A percentile compares a stretch with the other conserved stretches of the same genome.
Evolutionary conservation across 192 early-diverging fungal genomes (phyloP).

Genomic region (Phlyctochytrium bullatum): DNA sequence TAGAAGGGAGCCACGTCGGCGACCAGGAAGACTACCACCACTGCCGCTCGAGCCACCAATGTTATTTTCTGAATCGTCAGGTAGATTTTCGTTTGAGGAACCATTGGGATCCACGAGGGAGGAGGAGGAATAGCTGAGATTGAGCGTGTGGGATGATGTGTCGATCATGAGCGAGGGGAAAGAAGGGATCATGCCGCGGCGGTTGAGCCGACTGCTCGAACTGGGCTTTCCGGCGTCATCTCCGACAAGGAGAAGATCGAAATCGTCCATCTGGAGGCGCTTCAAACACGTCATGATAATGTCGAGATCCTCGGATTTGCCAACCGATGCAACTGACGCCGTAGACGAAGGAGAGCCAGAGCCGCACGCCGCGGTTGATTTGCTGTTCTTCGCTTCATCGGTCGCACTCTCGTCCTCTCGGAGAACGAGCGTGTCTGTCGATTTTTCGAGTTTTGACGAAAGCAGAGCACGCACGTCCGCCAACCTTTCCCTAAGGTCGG

Average conservation of each 20-base stretch:
- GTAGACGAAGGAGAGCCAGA: neutral
- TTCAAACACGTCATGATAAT: neutral
- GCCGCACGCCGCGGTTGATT: neutral
- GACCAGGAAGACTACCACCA: too few relatives aligned
- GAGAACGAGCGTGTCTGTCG: constrained; percentile 13
- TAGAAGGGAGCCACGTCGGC: too few relatives aligned
- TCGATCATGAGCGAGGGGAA: too few relatives aligned
- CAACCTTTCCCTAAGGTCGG: constrained; percentile 32
- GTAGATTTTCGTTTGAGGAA: too few relatives aligned
- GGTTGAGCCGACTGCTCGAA: too few relatives aligned
- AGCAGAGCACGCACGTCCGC: constrained; percentile 13
- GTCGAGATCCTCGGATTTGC: constrained; percentile 21
- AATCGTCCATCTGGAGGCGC: too few relatives aligned
- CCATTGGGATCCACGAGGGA: too few relatives aligned
- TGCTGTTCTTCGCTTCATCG: neutral
- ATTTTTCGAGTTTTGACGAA: neutral
- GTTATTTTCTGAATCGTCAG: neutral
- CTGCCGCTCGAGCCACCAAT: neutral
- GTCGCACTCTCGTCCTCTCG: neutral
- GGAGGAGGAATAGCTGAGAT: too few relatives aligned
- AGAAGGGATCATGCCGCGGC: too few relatives aligned
- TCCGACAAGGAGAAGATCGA: too few relatives aligned
- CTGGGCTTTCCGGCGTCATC: too few relatives aligned
- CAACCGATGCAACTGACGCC: neutral
- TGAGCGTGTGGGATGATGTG: too few relatives aligned